A percentile compares a stretch with the other conserved stretches of the same genome.
These are phyloP conservation scores for Evansstolkia leycettana DNA, from an alignment of 495 filamentous ascomycete species.

Conservation along the genomic window DNA sequence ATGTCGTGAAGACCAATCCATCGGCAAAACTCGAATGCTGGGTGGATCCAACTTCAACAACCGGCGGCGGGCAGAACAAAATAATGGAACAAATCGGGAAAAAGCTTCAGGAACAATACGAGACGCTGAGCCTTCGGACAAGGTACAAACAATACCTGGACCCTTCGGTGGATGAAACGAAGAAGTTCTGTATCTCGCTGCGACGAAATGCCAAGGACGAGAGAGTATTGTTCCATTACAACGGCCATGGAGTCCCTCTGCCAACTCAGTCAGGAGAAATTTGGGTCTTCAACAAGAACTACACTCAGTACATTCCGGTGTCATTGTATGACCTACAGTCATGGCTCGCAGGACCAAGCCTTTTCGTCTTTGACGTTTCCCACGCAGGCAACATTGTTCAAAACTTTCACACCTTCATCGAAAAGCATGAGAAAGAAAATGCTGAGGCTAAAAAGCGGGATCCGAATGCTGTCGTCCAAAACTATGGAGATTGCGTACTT, in stretches of 20 bases:
- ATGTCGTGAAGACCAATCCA: constrained; percentile 88
- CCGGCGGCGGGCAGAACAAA: constrained; percentile 55
- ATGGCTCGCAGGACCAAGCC: constrained; percentile 89
- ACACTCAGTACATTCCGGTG: constrained; percentile 97
- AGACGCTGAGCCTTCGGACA: constrained; percentile 84
- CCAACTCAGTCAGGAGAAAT: constrained; percentile 94
- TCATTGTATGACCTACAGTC: constrained; percentile 91
- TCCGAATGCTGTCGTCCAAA: constrained; percentile 56
- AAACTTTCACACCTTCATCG: constrained; percentile 86
- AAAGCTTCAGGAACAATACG: constrained; percentile 87
- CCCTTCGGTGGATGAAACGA: constrained; percentile 91
- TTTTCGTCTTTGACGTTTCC: constrained; percentile 96
- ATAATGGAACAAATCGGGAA: constrained; percentile 92
- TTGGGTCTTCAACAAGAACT: constrained; percentile 98
- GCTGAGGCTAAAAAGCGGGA: constrained; percentile 58
- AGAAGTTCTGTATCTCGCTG: constrained; percentile 83
- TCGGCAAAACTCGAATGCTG: constrained; percentile 91
- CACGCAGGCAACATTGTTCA: constrained; percentile 90
- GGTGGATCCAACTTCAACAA: constrained; percentile 77
- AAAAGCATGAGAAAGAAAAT: constrained; percentile 86
- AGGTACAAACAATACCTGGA: constrained; percentile 95
- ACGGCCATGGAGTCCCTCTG: constrained; percentile 95
- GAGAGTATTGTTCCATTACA: constrained; percentile 92
- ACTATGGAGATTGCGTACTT: constrained; percentile 72
- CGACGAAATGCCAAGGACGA: constrained; percentile 91